Conservation (phyloP, 2,329 filamentous ascomycete genomes). For the Sporothrix inflata region DNA sequence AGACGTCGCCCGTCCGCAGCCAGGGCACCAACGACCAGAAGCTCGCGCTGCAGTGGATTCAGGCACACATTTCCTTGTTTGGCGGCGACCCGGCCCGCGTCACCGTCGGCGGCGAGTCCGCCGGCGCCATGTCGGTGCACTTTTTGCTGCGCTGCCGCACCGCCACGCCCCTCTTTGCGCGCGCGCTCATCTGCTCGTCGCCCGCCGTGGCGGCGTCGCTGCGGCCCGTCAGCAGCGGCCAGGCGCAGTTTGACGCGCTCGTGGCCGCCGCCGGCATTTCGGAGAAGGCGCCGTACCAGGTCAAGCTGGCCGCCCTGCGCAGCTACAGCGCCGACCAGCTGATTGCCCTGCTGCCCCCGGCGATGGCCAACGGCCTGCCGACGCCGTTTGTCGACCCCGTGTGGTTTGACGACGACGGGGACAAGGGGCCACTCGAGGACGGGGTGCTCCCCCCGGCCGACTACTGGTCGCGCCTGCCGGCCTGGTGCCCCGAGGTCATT, state of each 20-base stretch:
- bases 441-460: not conserved
- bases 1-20: slow-evolving; percentile 46
- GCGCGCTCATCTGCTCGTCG: slow-evolving; percentile 37
- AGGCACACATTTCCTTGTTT: slow-evolving; percentile 55
- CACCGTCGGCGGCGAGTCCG: slow-evolving; percentile 59
- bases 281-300: not conserved
- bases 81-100: slow-evolving; percentile 57
- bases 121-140: slow-evolving; percentile 53
- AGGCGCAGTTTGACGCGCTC: slow-evolving; percentile 25
- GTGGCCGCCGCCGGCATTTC: slow-evolving; percentile 7
- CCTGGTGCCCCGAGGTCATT: slow-evolving; percentile 22
- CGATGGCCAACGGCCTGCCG: not conserved
- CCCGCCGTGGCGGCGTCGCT: not conserved
- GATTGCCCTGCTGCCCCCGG: not conserved
- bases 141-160: slow-evolving; percentile 47
- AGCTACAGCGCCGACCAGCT: slow-evolving; percentile 14
- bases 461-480: slow-evolving; percentile 24
- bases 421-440: not conserved
- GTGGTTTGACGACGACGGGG: not conserved
- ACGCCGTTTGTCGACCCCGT: slow-evolving; percentile 13
- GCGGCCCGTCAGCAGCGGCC: slow-evolving; percentile 6
- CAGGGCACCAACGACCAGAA: slow-evolving; percentile 58
- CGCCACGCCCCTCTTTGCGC: slow-evolving; percentile 48
- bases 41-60: slow-evolving; percentile 54
- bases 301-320: not conserved